Conservation (phyloP, 768 basidiomycete genomes). For the Panellus pusillus region DNA sequence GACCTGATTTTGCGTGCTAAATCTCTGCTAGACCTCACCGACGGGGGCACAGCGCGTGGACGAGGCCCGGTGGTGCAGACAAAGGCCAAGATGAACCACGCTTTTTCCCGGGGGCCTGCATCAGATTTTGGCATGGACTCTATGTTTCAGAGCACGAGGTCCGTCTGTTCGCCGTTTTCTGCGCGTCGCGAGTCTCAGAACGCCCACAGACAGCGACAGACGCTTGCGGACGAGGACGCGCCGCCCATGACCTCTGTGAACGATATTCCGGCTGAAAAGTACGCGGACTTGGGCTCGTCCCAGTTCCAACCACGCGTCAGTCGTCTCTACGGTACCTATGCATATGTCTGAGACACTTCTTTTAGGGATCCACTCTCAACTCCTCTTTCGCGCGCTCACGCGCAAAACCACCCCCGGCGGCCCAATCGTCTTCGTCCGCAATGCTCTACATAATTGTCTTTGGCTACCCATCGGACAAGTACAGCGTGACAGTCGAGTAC, state of each 20-base stretch:
- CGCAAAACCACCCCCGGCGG: conserved; percentile 24
- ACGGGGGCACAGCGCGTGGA: conserved; percentile 65
- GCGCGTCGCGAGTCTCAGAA: conserved; percentile 9
- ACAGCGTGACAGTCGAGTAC: conserved; percentile 68
- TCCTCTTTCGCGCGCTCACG: conserved; percentile 38
- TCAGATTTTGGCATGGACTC: conserved; percentile 82
- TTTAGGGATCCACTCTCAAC: conserved; percentile 38
- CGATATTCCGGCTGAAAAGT: conserved; percentile 66
- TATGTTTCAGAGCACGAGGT: conserved; percentile 79
- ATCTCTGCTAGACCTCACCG: conserved; percentile 39
- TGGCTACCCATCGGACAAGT: conserved; percentile 85
- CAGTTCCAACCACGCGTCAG: conserved; percentile 50
- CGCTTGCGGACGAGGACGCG: conserved; percentile 74
- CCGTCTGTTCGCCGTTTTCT: conserved; percentile 15
- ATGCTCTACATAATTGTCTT: conserved; percentile 75
- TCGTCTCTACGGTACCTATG: conserved; percentile 3
- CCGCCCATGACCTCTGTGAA: conserved; percentile 75
- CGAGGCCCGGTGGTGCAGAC: conserved; percentile 76
- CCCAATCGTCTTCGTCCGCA: conserved; percentile 32
- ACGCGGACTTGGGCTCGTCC: conserved; percentile 39
- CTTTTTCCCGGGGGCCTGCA: conserved; percentile 59
- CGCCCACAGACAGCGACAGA: conserved; percentile 52
- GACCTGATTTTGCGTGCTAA: neutral
- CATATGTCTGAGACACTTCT: conserved; percentile 1
- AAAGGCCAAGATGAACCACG: conserved; percentile 78